A percentile compares a stretch with the other conserved stretches of the same genome.
Conservation (phyloP, 129 eudicot species). For the Tanacetum coccineum region DNA sequence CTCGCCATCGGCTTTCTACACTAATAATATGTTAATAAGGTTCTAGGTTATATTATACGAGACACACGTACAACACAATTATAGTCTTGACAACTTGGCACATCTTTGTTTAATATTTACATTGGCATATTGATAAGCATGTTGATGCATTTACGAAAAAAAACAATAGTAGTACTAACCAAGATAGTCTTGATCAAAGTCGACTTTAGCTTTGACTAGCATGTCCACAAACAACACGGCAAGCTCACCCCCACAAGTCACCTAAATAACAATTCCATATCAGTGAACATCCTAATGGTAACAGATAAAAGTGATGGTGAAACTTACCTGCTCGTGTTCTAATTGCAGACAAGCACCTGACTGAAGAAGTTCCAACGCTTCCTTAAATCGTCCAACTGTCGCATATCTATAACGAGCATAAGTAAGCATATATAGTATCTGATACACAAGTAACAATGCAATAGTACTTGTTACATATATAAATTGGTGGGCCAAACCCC, state of each 20-base stretch:
- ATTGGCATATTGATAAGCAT: background rate
- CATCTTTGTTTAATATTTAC: background rate
- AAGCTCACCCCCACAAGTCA: constrained; percentile 95
- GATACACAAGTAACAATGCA: no score
- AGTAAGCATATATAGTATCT: no score
- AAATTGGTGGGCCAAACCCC: no score
- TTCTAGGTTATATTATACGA: no score
- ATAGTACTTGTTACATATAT: no score
- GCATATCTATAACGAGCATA: constrained; percentile 52
- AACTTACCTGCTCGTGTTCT: constrained; percentile 54
- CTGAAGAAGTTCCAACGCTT: constrained; percentile 74
- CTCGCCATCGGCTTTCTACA: no score
- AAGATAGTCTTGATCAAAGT: constrained; percentile 55
- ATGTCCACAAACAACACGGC: constrained; percentile 79
- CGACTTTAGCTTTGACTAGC: constrained; percentile 74
- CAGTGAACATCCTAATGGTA: no score
- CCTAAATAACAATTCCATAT: constrained; percentile 41
- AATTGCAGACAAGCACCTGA: constrained; percentile 84
- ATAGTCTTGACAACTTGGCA: no score
- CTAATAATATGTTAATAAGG: no score
- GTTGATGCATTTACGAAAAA: no score
- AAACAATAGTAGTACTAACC: constrained; percentile 87
- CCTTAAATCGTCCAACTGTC: constrained; percentile 58
- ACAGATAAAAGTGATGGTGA: no score
- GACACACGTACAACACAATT: no score